Percentiles rank a stretch among this genome's conserved stretches.
phyloP scores from a whole-genome alignment of 2,329 filamentous ascomycete genomes.

The Hymenoscyphus fructigenus region DNA sequence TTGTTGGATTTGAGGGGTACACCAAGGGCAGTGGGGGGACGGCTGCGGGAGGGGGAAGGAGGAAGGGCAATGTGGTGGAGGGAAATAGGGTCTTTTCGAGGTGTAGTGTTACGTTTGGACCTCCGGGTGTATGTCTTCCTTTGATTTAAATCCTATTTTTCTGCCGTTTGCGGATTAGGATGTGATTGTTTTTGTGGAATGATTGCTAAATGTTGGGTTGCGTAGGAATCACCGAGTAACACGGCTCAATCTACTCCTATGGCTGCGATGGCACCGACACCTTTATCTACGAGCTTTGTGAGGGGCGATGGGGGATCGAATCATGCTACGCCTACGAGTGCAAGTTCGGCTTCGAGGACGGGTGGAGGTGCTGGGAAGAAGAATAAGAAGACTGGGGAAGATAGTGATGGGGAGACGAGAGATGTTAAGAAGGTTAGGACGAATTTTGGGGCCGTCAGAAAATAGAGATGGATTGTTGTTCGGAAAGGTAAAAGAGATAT shows the following conservation, averaged over 20 bases:
- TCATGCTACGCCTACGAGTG: slow-evolving; percentile 56
- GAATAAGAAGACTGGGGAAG: slow-evolving; percentile 53
- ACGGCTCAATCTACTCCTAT: slow-evolving; percentile 34
- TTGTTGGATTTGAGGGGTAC: slow-evolving; percentile 96
- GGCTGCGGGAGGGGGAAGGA: slow-evolving; percentile 56
- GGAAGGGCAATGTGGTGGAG: slow-evolving; percentile 64
- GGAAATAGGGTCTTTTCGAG: slow-evolving; percentile 67
- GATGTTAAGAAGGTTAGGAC: slow-evolving; percentile 40
- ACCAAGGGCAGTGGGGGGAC: slow-evolving; percentile 74
- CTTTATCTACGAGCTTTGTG: slow-evolving; percentile 54
- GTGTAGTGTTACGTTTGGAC: slow-evolving; percentile 54
- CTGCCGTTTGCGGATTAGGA: background rate
- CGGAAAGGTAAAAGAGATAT: background rate
- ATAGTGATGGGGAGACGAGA: slow-evolving; percentile 58
- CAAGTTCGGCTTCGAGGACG: slow-evolving; percentile 40
- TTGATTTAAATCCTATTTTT: background rate
- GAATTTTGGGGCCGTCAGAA: slow-evolving; percentile 34
- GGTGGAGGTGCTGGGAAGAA: slow-evolving; percentile 39
- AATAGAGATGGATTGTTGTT: slow-evolving; percentile 12
- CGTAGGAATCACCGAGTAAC: slow-evolving; percentile 33
- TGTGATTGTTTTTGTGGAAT: background rate
- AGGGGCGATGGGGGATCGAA: slow-evolving; percentile 47
- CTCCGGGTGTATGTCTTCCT: background rate
- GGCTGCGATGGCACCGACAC: slow-evolving; percentile 51
- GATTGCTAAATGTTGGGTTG: background rate